These are phyloP conservation scores for Lotus japonicus DNA, from an alignment of 306 rosid species.

Conservation along the genomic window DNA sequence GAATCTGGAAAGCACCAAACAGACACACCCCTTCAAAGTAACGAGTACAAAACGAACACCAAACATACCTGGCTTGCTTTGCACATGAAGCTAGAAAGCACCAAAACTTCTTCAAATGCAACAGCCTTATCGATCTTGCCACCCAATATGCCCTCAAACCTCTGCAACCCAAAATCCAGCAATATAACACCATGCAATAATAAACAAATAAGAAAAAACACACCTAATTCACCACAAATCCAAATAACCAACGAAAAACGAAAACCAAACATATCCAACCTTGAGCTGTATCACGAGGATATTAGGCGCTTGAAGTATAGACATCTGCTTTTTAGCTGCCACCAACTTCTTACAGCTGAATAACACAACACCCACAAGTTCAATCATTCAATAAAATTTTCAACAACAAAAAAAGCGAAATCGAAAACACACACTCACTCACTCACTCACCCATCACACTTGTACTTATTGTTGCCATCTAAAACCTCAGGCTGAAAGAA, in stretches of 20 bases:
- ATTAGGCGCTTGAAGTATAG: constrained; percentile 88
- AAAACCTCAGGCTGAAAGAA: constrained; percentile 89
- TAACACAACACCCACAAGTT: constrained; percentile 1
- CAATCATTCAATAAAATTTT: not conserved
- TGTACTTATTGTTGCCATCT: constrained; percentile 94
- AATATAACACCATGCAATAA: constrained; percentile 21
- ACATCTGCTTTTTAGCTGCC: constrained; percentile 92
- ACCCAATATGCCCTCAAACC: constrained; percentile 90
- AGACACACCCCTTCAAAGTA: not conserved
- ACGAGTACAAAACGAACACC: constrained; percentile 10
- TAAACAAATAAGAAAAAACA: not conserved
- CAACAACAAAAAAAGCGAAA: not conserved
- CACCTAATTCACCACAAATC: not conserved
- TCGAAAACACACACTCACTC: not conserved
- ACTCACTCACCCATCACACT: constrained; percentile 73
- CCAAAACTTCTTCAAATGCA: constrained; percentile 84
- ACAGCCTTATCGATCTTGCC: constrained; percentile 89
- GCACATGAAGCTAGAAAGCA: constrained; percentile 90
- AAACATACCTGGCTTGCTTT: constrained; percentile 77
- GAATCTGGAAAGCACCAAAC: not conserved
- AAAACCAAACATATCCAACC: constrained; percentile 39
- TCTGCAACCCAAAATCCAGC: constrained; percentile 54
- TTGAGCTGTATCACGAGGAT: constrained; percentile 87
- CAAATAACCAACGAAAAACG: not conserved
- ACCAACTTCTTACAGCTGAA: constrained; percentile 89